Percentiles rank a stretch among this genome's conserved stretches.
Evolutionary conservation across 140 eudicot genomes (phyloP).

Genomic region (Erigeron philadelphicus): DNA sequence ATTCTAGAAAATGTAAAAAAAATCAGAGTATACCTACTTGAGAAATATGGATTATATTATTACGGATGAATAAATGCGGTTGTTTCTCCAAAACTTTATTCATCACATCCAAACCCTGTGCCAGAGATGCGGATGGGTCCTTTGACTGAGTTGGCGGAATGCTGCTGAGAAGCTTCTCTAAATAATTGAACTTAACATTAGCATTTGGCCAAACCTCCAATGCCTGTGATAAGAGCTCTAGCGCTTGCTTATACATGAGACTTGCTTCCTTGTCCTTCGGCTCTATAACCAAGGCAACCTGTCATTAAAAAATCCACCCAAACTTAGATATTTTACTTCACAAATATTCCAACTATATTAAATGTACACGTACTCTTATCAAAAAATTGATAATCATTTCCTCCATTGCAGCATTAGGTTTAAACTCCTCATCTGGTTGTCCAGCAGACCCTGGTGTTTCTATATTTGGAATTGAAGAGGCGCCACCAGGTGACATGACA

Average conservation of each 20-base stretch:
- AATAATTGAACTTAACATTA: slow-evolving; percentile 90
- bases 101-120: slow-evolving; percentile 98
- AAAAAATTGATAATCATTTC: slow-evolving; percentile 99
- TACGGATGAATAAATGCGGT: slow-evolving; percentile 88
- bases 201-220: slow-evolving; percentile 99
- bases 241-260: slow-evolving; percentile 91
- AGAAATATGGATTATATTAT: slow-evolving; percentile 86
- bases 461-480: slow-evolving; percentile 77
- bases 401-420: slow-evolving; percentile 99
- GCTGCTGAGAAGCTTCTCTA: slow-evolving; percentile 92
- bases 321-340: not conserved
- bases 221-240: slow-evolving; percentile 92
- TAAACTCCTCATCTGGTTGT: slow-evolving; percentile 95
- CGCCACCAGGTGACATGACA: slow-evolving; percentile 95
- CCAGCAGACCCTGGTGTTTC: slow-evolving; percentile 90
- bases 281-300: slow-evolving; percentile 99
- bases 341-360: slow-evolving; percentile 11
- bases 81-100: slow-evolving; percentile 98
- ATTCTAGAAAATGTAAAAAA: not conserved
- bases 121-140: slow-evolving; percentile 97
- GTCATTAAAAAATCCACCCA: slow-evolving; percentile 19
- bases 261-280: slow-evolving; percentile 96
- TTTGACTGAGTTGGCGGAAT: slow-evolving; percentile 90
- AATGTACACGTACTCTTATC: slow-evolving; percentile 57
- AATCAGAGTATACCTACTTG: slow-evolving; percentile 44